Base-by-base conservation (phyloP, 306 rosid genomes). In the Ammopiptanthus mongolicus region DNA sequence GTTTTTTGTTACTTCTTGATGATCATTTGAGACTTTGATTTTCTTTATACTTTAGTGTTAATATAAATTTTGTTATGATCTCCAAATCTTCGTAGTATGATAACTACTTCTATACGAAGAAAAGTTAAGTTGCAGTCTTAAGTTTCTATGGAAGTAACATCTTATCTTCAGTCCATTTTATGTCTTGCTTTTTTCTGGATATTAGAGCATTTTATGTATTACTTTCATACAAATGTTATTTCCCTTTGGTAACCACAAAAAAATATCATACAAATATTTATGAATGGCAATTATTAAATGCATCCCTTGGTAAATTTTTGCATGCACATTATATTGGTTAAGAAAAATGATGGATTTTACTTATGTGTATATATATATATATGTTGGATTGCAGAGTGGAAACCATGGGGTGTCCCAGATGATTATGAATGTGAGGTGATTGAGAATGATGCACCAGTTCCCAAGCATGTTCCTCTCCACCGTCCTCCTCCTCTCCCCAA, bases 371-470 rank as follows among this genome's bases (percentile, higher is more conserved):
- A n/a, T n/a, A n/a, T n/a, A n/a, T 68, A 42, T 44, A 3, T 76
- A 18, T 69, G 52, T 71, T 80, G 81, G n/a, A 28, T 58, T 82
- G 86, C 91, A 92, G 99, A 90, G 81, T 95, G 93, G 96, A 88
- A 89, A 68, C 92, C 97, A 4, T 95, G 99, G 99, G 97, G 97
- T 74, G 83, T 87, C 52, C 97, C 96, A 9, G 96, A 90, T 55
- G 96, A 90, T 76, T 79, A 92, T 31, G 93, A 88, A 82, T 82
- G 91, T 15, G 99, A 95, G 86, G 88, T 92, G 77, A 79, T 95
- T 4, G 97, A 92, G 86, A 87, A 95, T 14, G 87, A 90, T 74
- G 93, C 98, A 59, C 96, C 97, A 28, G 88, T 91, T 87, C 97
- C 98, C 6, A 88, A 82, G 83, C 98, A 94, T 5, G 76, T 94